Conservation (phyloP, 2,329 filamentous ascomycete genomes). For the Coleophoma cylindrospora region DNA sequence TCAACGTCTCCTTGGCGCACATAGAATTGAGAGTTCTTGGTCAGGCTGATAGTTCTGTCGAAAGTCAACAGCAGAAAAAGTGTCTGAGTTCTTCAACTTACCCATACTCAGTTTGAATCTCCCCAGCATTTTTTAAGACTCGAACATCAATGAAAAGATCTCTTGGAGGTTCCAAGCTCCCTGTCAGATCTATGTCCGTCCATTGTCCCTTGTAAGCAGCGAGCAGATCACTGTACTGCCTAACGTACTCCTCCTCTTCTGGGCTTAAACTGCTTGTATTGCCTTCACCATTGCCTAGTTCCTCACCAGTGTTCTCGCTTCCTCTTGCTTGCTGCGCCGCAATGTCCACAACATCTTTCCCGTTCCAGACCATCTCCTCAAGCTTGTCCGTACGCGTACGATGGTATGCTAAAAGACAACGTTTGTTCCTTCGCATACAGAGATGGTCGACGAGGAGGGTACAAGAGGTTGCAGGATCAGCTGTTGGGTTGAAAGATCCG, state of each 20-base stretch:
- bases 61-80: not conserved
- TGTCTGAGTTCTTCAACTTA: slow-evolving; percentile 39
- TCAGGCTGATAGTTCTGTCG: slow-evolving; percentile 82
- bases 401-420: slow-evolving; percentile 92
- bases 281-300: slow-evolving; percentile 38
- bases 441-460: slow-evolving; percentile 90
- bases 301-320: slow-evolving; percentile 25
- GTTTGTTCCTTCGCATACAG: slow-evolving; percentile 92
- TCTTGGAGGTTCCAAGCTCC: slow-evolving; percentile 86
- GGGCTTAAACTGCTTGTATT: slow-evolving; percentile 78
- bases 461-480: slow-evolving; percentile 79
- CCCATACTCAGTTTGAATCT: slow-evolving; percentile 99
- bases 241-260: slow-evolving; percentile 93
- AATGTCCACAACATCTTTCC: slow-evolving; percentile 74
- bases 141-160: slow-evolving; percentile 97
- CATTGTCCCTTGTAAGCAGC: slow-evolving; percentile 98
- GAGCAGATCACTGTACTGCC: slow-evolving; percentile 85
- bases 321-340: slow-evolving; percentile 47
- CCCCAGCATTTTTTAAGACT: slow-evolving; percentile 92
- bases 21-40: slow-evolving; percentile 97
- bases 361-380: slow-evolving; percentile 90
- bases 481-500: slow-evolving; percentile 80
- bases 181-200: slow-evolving; percentile 96
- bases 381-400: slow-evolving; percentile 84
- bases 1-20: slow-evolving; percentile 95